Conservation (phyloP, 208 protist genomes). For the Phytomonas francai region DNA sequence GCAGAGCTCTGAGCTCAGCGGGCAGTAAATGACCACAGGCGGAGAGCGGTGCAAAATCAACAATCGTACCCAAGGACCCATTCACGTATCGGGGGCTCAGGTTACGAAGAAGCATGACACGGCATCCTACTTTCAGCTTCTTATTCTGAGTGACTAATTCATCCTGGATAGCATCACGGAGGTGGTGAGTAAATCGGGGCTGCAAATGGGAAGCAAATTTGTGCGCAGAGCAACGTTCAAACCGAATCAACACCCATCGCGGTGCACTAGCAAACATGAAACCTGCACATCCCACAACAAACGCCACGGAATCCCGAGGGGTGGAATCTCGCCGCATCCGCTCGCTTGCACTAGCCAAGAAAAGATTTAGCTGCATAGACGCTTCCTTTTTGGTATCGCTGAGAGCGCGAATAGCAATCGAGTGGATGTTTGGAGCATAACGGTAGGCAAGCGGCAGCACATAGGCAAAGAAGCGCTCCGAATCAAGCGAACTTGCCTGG, state of each 20-base stretch:
- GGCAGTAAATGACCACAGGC: conserved; percentile 35
- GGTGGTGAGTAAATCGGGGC: conserved; percentile 21
- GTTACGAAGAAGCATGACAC: conserved; percentile 85
- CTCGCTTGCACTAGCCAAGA: no score
- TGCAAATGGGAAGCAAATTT: conserved; percentile 14
- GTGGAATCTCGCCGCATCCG: no score
- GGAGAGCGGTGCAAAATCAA: conserved; percentile 30
- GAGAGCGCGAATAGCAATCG: no score
- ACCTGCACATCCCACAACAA: no score
- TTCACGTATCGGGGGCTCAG: conserved; percentile 59
- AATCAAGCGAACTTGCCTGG: no score
- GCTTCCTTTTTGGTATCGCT: no score
- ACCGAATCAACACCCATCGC: conserved; percentile 3
- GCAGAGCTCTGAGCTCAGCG: conserved; percentile 16
- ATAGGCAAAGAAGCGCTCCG: no score
- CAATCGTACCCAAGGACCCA: conserved; percentile 70
- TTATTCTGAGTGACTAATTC: conserved; percentile 66
- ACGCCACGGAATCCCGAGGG: no score
- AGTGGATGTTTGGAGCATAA: no score
- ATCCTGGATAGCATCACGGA: conserved; percentile 21
- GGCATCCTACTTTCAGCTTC: conserved; percentile 72
- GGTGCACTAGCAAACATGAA: no score
- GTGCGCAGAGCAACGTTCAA: background rate
- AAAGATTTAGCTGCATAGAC: no score
- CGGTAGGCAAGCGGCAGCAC: no score